These are phyloP conservation scores for Dianthus caryophyllus DNA, from an alignment of 148 eudicot species.

Conservation along the genomic window DNA sequence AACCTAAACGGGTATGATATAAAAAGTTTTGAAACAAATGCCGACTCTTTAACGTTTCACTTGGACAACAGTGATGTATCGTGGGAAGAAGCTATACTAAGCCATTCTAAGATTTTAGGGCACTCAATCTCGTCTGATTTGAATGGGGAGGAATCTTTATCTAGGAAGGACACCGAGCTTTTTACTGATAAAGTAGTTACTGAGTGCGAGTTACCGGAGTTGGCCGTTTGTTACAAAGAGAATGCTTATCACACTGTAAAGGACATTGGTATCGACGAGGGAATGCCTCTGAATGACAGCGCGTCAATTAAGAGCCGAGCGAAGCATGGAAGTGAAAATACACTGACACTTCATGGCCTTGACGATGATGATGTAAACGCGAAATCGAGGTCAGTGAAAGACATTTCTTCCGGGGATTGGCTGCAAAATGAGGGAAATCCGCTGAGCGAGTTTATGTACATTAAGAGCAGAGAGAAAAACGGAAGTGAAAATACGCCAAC, in stretches of 20 bases:
- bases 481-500: slow-evolving; percentile 1
- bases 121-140: slow-evolving; percentile 18
- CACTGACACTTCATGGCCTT: too few relatives aligned
- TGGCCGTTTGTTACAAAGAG: slow-evolving; percentile 58
- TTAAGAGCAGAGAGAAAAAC: too few relatives aligned
- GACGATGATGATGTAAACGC: too few relatives aligned
- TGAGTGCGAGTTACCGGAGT: slow-evolving; percentile 59
- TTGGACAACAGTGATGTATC: slow-evolving; percentile 30
- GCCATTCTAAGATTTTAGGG: slow-evolving; percentile 29
- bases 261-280: slow-evolving; percentile 83
- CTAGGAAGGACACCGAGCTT: slow-evolving; percentile 34
- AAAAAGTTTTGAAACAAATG: slow-evolving; percentile 33
- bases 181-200: slow-evolving; percentile 58
- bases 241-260: slow-evolving; percentile 46
- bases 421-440: too few relatives aligned
- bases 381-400: too few relatives aligned
- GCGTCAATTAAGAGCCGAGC: slow-evolving; percentile 30
- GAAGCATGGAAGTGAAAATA: slow-evolving; percentile 20
- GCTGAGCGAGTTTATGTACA: too few relatives aligned
- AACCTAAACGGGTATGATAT: slow-evolving; percentile 36
- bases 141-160: slow-evolving; percentile 25
- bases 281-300: slow-evolving; percentile 42
- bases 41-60: slow-evolving; percentile 38
- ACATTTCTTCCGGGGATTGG: too few relatives aligned
- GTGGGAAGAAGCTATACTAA: slow-evolving; percentile 43